Conservation (phyloP, 108 stramenopile species). For the Cafeteria roenbergensis region DNA sequence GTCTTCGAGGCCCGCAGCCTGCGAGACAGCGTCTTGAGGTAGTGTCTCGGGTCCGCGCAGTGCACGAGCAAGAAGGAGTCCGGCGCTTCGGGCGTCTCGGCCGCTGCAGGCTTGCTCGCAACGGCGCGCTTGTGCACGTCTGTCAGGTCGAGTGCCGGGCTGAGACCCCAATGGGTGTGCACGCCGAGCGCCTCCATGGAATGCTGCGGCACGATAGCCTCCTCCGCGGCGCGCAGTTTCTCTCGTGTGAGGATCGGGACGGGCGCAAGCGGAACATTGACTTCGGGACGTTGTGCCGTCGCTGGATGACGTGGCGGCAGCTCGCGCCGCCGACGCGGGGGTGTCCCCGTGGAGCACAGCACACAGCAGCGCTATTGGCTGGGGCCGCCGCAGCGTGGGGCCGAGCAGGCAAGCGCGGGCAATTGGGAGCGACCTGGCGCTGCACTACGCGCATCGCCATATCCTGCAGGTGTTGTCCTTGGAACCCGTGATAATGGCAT, state of each 20-base stretch:
- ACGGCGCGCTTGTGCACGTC: neutral
- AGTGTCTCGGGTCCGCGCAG: conserved; percentile 33
- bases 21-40: conserved; percentile 29
- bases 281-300: too few relatives aligned
- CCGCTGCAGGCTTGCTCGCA: neutral
- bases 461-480: conserved; percentile 56
- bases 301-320: too few relatives aligned
- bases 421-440: neutral
- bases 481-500: conserved; percentile 50
- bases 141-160: conserved; percentile 14
- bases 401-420: too few relatives aligned
- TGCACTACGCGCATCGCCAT: conserved; percentile 37
- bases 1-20: neutral
- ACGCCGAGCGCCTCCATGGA: conserved; percentile 16
- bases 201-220: too few relatives aligned
- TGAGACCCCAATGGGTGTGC: conserved; percentile 23
- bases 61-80: conserved; percentile 12
- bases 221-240: too few relatives aligned
- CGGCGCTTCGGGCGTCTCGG: neutral
- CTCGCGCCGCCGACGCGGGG: too few relatives aligned
- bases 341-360: too few relatives aligned
- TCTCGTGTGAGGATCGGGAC: too few relatives aligned
- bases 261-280: too few relatives aligned
- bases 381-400: too few relatives aligned
- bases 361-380: too few relatives aligned